A percentile compares a stretch with the other conserved stretches of the same genome.
Evolutionary conservation across 176 grass and related monocot species (phyloP).

Genomic region (Zoysia japonica): DNA sequence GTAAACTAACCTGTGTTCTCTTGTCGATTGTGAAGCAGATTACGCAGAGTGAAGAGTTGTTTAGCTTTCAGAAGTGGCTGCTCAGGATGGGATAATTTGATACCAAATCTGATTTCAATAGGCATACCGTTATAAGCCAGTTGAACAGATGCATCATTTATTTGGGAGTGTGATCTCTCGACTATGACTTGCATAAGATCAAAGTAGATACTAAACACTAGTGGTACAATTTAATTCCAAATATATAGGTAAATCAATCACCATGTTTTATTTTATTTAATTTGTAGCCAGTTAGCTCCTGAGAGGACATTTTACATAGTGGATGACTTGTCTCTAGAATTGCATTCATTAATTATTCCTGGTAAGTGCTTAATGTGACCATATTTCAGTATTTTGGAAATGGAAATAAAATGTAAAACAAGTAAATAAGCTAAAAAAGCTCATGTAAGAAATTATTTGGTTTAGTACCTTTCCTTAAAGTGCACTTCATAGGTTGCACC

Average conservation of each 20-base stretch:
- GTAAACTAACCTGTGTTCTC: constrained; percentile 63
- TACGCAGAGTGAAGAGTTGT: constrained; percentile 67
- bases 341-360: not conserved
- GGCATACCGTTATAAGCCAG: constrained; percentile 31
- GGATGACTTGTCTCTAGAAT: not conserved
- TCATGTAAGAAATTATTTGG: constrained; percentile 20
- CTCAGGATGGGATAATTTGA: constrained; percentile 67
- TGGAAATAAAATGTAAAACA: not conserved
- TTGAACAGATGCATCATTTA: constrained; percentile 21
- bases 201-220: not conserved
- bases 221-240: not conserved
- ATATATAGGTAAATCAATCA: not conserved
- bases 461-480: constrained; percentile 64
- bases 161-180: not conserved
- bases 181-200: not conserved
- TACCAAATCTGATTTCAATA: constrained; percentile 59
- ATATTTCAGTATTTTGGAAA: not conserved
- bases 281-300: not conserved
- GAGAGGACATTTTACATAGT: constrained; percentile 9
- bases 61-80: constrained; percentile 87
- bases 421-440: constrained; percentile 13
- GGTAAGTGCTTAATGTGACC: not conserved
- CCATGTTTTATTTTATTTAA: not conserved
- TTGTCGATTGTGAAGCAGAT: constrained; percentile 79
- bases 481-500: constrained; percentile 59